A percentile compares a stretch with the other conserved stretches of the same genome.
Evolutionary conservation across 352 stramenopile species (phyloP).

Genomic region (Pythium volutum): DNA sequence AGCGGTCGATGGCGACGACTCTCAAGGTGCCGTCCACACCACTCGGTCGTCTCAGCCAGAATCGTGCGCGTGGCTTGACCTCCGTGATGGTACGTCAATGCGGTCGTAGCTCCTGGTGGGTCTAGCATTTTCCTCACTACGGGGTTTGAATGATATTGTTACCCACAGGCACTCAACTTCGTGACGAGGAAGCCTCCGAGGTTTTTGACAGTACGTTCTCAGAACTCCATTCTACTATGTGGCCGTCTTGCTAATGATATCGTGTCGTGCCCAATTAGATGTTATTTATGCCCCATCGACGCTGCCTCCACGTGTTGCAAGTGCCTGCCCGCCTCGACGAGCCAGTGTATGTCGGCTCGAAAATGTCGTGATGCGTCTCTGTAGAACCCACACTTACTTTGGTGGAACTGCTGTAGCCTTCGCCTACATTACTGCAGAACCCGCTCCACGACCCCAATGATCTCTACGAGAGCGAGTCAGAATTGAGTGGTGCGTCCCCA

Average conservation of each 20-base stretch:
- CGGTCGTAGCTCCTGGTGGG: neutral
- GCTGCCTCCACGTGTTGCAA: neutral
- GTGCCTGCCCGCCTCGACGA: neutral
- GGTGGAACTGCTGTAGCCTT: neutral
- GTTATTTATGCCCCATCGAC: constrained; percentile 52
- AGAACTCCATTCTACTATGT: neutral
- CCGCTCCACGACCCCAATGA: neutral
- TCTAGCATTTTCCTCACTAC: neutral
- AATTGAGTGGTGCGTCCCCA: constrained; percentile 36
- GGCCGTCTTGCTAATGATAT: neutral
- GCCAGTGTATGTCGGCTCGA: neutral
- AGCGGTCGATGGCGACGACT: neutral
- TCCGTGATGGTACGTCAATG: constrained; percentile 14
- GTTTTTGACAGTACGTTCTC: constrained; percentile 63
- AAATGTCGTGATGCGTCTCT: neutral
- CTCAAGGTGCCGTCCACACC: neutral
- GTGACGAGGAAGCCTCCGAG: constrained; percentile 55
- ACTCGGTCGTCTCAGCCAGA: neutral
- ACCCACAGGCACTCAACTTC: constrained; percentile 37
- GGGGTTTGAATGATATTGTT: constrained; percentile 8
- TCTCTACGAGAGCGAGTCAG: constrained; percentile 36
- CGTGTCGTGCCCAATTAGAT: constrained; percentile 25
- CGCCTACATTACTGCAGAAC: neutral
- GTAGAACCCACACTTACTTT: neutral
- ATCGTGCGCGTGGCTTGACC: constrained; percentile 16